These are phyloP conservation scores for Gymnopilus dilepis DNA, from an alignment of 768 basidiomycete species.

Conservation along the genomic window DNA sequence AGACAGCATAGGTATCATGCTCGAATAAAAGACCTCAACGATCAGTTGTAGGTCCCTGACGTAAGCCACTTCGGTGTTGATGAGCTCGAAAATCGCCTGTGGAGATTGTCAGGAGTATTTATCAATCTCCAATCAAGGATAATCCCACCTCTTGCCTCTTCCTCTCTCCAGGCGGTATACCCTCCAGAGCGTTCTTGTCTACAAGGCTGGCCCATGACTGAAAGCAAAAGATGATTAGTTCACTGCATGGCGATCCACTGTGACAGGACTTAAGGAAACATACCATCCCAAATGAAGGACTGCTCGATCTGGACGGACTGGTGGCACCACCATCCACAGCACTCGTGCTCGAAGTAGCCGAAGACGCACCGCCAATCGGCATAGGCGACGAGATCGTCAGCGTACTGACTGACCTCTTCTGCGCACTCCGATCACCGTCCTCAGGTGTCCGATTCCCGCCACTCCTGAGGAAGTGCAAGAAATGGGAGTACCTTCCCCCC, in stretches of 20 bases:
- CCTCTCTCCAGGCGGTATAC: conserved; percentile 78
- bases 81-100: conserved; percentile 93
- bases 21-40: conserved; percentile 90
- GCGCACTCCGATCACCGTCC: conserved; percentile 28
- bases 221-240: not conserved
- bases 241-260: no score
- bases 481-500: conserved; percentile 49
- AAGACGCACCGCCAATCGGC: not conserved
- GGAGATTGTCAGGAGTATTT: not conserved
- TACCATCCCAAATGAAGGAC: conserved; percentile 75
- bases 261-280: no score
- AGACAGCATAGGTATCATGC: conserved; percentile 73
- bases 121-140: not conserved
- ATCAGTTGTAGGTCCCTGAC: conserved; percentile 91
- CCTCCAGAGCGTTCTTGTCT: conserved; percentile 81
- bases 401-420: conserved; percentile 41
- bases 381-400: conserved; percentile 57
- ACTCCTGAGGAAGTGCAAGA: conserved; percentile 69
- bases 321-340: conserved; percentile 11
- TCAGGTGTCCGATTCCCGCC: conserved; percentile 53
- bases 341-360: conserved; percentile 58
- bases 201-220: conserved; percentile 95
- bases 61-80: conserved; percentile 88
- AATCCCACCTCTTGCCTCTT: conserved; percentile 81
- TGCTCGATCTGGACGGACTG: conserved; percentile 47